phyloP scores from a whole-genome alignment of 1,284 basidiomycete genomes.

The Ceratobasidium sp. region DNA sequence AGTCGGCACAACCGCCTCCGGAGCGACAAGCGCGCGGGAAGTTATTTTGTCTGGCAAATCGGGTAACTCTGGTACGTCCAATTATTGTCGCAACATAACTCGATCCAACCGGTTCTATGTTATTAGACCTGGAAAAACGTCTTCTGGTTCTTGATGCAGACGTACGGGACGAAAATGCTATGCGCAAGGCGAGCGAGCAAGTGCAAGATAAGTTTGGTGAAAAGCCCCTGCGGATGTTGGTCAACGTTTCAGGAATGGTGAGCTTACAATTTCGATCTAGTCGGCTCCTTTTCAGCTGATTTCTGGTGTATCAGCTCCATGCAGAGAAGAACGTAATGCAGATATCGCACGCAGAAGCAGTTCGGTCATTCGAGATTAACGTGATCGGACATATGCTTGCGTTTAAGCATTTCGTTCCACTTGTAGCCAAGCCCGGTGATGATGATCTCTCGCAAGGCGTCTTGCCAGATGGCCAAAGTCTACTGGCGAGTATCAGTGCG shows the following conservation, averaged over 20 bases:
- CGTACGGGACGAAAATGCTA: conserved; percentile 37
- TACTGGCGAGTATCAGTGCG: conserved; percentile 39
- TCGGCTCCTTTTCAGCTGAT: neutral
- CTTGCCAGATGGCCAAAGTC: conserved; percentile 27
- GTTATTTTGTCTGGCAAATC: conserved; percentile 33
- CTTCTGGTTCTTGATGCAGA: conserved; percentile 39
- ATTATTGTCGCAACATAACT: neutral
- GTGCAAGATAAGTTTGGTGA: conserved; percentile 39
- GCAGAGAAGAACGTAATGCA: conserved; percentile 41
- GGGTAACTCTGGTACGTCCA: conserved; percentile 17
- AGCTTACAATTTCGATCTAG: neutral
- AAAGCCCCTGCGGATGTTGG: conserved; percentile 36
- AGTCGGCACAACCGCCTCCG: conserved; percentile 38
- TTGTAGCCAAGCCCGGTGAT: conserved; percentile 28
- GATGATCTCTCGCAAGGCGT: conserved; percentile 34
- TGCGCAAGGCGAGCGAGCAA: conserved; percentile 31
- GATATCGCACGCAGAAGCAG: conserved; percentile 29
- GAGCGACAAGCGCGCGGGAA: conserved; percentile 24
- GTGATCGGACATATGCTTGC: conserved; percentile 41
- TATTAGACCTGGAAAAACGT: conserved; percentile 18
- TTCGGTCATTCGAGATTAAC: conserved; percentile 40
- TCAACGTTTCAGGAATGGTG: conserved; percentile 41
- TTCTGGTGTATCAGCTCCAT: conserved; percentile 22
- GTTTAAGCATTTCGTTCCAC: conserved; percentile 41
- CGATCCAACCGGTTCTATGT: neutral